Conservation (phyloP, 108 stramenopile genomes). For the Cyclostephanos tholiformis region DNA sequence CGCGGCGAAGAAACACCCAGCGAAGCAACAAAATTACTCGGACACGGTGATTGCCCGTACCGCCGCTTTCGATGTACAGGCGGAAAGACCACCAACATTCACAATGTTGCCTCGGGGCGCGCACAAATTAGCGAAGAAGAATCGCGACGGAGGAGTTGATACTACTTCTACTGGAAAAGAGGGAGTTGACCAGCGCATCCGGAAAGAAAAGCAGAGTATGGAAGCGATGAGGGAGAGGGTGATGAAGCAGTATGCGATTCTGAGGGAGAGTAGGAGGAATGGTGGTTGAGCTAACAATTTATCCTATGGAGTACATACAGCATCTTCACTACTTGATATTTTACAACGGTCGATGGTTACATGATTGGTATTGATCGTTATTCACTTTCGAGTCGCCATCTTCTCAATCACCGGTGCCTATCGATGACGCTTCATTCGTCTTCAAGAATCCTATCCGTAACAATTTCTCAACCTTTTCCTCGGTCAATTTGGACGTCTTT, state of each 20-base stretch:
- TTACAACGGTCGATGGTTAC: no score
- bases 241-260: constrained; percentile 45
- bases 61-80: constrained; percentile 32
- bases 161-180: neutral
- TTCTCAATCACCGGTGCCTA: neutral
- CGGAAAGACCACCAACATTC: constrained; percentile 47
- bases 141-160: neutral
- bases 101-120: constrained; percentile 40
- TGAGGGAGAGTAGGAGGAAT: constrained; percentile 38
- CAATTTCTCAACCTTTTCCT: constrained; percentile 52
- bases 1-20: constrained; percentile 9
- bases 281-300: neutral
- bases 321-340: neutral
- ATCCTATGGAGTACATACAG: neutral
- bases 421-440: neutral
- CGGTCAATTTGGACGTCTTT: constrained; percentile 47
- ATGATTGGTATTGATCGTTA: no score
- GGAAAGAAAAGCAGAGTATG: constrained; percentile 40
- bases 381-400: no score
- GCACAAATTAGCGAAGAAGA: constrained; percentile 24
- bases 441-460: constrained; percentile 55
- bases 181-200: constrained; percentile 16
- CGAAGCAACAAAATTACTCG: constrained; percentile 24
- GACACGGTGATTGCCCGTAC: constrained; percentile 12
- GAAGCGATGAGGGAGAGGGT: constrained; percentile 48